Evolutionary conservation across 805 yeast genomes (phyloP).

Genomic region (Suhomyces xylopsoci): DNA sequence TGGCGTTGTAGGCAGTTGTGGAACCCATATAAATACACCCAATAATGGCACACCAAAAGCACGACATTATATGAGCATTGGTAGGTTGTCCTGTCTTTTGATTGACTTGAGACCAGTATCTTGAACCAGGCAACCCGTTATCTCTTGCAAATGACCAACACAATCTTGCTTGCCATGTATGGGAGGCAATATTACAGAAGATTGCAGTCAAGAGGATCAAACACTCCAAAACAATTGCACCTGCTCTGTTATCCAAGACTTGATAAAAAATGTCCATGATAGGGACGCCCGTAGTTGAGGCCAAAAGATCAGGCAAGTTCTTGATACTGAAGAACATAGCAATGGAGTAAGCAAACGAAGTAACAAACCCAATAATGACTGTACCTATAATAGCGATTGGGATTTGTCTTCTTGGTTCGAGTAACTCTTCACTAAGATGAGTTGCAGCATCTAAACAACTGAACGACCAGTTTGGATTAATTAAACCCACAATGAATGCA

Average conservation of each 20-base stretch:
- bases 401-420: slow-evolving; percentile 54
- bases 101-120: slow-evolving; percentile 48
- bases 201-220: slow-evolving; percentile 52
- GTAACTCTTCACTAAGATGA: slow-evolving; percentile 66
- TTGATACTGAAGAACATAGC: slow-evolving; percentile 59
- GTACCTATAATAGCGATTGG: slow-evolving; percentile 63
- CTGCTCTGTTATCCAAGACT: slow-evolving; percentile 49
- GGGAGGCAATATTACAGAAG: slow-evolving; percentile 58
- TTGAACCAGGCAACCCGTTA: slow-evolving; percentile 56
- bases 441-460: slow-evolving; percentile 69
- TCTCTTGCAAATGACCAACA: slow-evolving; percentile 71
- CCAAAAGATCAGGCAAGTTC: slow-evolving; percentile 47
- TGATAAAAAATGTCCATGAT: slow-evolving; percentile 62
- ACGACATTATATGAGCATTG: slow-evolving; percentile 55
- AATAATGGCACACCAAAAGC: slow-evolving; percentile 49
- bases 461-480: slow-evolving; percentile 70
- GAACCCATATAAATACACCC: slow-evolving; percentile 67
- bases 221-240: slow-evolving; percentile 51
- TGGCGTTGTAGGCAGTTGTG: slow-evolving; percentile 62
- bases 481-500: slow-evolving; percentile 67
- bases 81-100: slow-evolving; percentile 52
- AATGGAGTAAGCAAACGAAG: slow-evolving; percentile 51
- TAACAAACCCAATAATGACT: slow-evolving; percentile 63
- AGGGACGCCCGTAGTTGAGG: slow-evolving; percentile 58
- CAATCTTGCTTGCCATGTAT: slow-evolving; percentile 67